Evolutionary conservation across 495 filamentous ascomycete genomes (phyloP).

Genomic region (Tuber aestivum): DNA sequence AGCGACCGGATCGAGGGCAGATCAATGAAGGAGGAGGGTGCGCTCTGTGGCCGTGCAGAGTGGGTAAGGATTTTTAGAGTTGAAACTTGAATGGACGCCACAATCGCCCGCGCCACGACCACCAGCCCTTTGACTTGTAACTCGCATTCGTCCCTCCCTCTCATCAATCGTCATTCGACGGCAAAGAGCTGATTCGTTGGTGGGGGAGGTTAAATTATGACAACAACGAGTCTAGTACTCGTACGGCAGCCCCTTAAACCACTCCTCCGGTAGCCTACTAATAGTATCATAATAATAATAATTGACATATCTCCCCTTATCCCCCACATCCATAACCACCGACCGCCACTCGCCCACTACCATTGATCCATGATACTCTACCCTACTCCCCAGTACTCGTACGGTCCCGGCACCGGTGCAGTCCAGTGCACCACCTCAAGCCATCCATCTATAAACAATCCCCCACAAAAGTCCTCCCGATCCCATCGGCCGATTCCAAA

Average conservation of each 20-base stretch:
- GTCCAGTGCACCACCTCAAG: neutral
- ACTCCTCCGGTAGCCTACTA: conserved; percentile 2
- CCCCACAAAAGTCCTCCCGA: neutral
- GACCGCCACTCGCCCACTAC: neutral
- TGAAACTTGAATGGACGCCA: neutral
- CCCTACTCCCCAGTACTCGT: neutral
- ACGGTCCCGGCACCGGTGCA: no score
- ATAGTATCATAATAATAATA: no score
- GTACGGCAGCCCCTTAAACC: neutral
- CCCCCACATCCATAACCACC: neutral
- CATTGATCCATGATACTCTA: neutral
- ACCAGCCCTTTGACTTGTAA: no score
- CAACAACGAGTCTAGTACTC: no score
- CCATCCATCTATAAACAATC: neutral
- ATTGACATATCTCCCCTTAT: neutral
- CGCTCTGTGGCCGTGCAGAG: neutral
- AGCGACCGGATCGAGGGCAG: conserved; percentile 4
- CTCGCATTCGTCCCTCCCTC: no score
- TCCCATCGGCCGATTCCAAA: conserved; percentile 4
- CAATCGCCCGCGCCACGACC: neutral
- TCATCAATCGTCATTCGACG: neutral
- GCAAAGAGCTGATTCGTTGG: no score
- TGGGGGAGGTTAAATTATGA: no score
- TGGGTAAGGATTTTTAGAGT: no score
- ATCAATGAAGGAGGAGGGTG: neutral